These are phyloP conservation scores for Thamnidium elegans DNA, from an alignment of 192 early-diverging fungal species.

Conservation along the genomic window DNA sequence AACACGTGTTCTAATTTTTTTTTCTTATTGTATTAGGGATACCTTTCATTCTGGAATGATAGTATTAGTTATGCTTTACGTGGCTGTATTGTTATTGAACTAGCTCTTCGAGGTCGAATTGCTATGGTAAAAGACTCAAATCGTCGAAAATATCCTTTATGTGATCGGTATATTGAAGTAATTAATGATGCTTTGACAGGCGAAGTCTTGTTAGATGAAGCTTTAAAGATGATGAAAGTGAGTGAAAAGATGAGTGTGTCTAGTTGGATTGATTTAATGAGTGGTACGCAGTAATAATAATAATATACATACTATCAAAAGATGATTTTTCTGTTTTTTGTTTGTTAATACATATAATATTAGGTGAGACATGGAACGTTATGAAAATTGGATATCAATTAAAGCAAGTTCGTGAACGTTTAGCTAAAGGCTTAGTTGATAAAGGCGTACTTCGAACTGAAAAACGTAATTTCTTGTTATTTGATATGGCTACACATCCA, in stretches of 20 bases:
- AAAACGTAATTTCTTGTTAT: constrained; percentile 92
- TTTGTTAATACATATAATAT: constrained; percentile 8
- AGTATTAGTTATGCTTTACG: constrained; percentile 95
- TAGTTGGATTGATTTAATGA: constrained; percentile 97
- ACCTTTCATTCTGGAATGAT: constrained; percentile 99
- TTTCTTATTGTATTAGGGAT: constrained; percentile 58
- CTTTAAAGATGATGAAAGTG: constrained; percentile 85
- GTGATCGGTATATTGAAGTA: constrained; percentile 85
- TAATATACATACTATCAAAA: too few species aligned
- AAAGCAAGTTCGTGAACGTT: constrained; percentile 94
- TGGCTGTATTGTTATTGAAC: constrained; percentile 94
- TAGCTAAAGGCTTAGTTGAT: constrained; percentile 97
- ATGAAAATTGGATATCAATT: constrained; percentile 96
- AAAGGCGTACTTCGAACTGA: constrained; percentile 96
- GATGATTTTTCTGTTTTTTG: neutral
- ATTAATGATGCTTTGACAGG: constrained; percentile 80
- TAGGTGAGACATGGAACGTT: constrained; percentile 98
- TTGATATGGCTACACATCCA: constrained; percentile 98
- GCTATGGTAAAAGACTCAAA: constrained; percentile 83
- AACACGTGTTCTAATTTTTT: neutral
- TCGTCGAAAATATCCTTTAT: constrained; percentile 66
- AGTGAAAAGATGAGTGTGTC: constrained; percentile 81
- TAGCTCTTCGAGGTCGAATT: constrained; percentile 89
- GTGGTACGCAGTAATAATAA: constrained; percentile 63
- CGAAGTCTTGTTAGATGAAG: constrained; percentile 95